Conservation (phyloP, 192 early-diverging fungal genomes). For the Backusella liffmaniae region DNA sequence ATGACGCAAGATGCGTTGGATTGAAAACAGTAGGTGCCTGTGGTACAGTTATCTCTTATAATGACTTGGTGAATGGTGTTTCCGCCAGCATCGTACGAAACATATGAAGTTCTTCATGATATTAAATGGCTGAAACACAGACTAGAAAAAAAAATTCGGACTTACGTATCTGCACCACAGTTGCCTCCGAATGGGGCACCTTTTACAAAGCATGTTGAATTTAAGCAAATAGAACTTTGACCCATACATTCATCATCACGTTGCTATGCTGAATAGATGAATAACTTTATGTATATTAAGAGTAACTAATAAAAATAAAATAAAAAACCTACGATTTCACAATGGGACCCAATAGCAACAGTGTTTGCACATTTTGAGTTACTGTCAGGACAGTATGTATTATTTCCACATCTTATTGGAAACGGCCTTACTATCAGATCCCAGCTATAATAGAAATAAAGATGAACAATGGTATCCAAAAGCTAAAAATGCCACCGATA, state of each 20-base stretch:
- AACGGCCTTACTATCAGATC: constrained; percentile 9
- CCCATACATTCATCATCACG: constrained; percentile 39
- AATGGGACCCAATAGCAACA: constrained; percentile 16
- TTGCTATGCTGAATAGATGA: constrained; percentile 12
- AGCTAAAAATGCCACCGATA: background rate
- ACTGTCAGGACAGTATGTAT: constrained; percentile 37
- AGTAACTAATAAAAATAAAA: background rate
- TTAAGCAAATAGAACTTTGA: constrained; percentile 32
- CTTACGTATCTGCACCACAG: constrained; percentile 36
- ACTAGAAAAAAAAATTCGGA: background rate
- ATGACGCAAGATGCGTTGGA: constrained; percentile 13
- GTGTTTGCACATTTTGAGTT: constrained; percentile 27
- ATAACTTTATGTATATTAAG: background rate
- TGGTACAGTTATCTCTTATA: constrained; percentile 37
- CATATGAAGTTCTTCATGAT: constrained; percentile 20
- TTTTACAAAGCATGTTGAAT: constrained; percentile 30
- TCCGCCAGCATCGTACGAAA: constrained; percentile 23
- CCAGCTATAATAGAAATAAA: constrained; percentile 16
- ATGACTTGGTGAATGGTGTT: constrained; percentile 17
- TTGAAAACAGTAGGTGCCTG: constrained; percentile 23
- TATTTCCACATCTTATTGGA: constrained; percentile 26
- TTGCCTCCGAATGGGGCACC: constrained; percentile 28
- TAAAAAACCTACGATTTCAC: constrained; percentile 27
- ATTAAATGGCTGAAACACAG: background rate
- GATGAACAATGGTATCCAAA: background rate